A percentile compares a stretch with the other conserved stretches of the same genome.
Evolutionary conservation across 352 stramenopile genomes (phyloP).

Genomic region (Pythium sukuiense): DNA sequence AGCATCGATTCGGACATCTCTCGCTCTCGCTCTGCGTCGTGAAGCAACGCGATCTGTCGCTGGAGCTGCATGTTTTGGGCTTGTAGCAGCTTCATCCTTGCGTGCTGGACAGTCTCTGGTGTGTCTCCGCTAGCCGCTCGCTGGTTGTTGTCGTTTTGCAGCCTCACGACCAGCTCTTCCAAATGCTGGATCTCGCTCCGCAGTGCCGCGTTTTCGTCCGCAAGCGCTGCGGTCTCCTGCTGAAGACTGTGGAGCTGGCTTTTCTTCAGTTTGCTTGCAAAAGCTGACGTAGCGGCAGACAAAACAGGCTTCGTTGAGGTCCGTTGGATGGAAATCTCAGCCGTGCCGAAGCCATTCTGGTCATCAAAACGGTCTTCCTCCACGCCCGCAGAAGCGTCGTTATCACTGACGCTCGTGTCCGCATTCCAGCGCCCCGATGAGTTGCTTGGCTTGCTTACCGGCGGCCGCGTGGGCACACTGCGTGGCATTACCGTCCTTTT

Average conservation of each 20-base stretch:
- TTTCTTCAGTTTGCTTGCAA: constrained; percentile 45
- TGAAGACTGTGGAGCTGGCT: constrained; percentile 41
- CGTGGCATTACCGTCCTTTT: constrained; percentile 11
- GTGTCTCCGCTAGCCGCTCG: not conserved
- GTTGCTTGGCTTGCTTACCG: not conserved
- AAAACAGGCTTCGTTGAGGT: constrained; percentile 19
- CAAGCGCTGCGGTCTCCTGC: constrained; percentile 40
- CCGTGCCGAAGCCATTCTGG: constrained; percentile 6
- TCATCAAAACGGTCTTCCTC: constrained; percentile 15
- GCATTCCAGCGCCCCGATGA: constrained; percentile 18
- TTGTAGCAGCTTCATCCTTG: constrained; percentile 42
- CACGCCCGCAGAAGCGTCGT: not conserved
- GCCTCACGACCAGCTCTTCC: constrained; percentile 36
- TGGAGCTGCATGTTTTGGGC: constrained; percentile 68
- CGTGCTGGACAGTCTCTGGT: not conserved
- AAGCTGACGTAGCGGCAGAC: constrained; percentile 21
- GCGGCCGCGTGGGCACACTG: not conserved
- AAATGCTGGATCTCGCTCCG: constrained; percentile 49
- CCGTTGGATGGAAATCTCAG: constrained; percentile 37
- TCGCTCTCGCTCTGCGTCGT: constrained; percentile 35
- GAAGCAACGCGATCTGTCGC: constrained; percentile 45
- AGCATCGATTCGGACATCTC: constrained; percentile 43
- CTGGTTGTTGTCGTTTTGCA: constrained; percentile 35
- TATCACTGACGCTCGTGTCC: constrained; percentile 16
- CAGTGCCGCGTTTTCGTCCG: constrained; percentile 43